A percentile compares a stretch with the other conserved stretches of the same genome.
phyloP scores from a whole-genome alignment of 225 moss, liverwort and hornwort genomes.

The Straminergon stramineum region DNA sequence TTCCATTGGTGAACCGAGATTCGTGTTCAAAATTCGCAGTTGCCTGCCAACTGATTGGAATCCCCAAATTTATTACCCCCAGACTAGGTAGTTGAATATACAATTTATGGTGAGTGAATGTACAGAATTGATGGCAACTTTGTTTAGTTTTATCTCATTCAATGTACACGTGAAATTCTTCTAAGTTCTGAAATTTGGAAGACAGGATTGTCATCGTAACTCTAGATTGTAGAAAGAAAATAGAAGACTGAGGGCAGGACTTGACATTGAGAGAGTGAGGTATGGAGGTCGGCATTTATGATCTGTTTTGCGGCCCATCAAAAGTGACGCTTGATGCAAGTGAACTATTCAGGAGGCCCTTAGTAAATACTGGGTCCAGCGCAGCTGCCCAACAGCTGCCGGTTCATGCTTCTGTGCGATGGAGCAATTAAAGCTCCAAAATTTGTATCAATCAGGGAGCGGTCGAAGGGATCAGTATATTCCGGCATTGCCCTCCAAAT shows the following conservation, averaged over 20 bases:
- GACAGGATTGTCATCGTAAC: not conserved
- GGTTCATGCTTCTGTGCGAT: not conserved
- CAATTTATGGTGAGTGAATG: not conserved
- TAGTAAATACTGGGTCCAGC: not conserved
- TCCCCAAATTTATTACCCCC: not conserved
- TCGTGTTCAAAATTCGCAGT: not conserved
- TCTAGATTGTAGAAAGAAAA: not conserved
- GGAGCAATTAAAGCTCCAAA: not conserved
- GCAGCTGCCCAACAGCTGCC: too few species aligned
- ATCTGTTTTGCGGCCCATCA: not conserved
- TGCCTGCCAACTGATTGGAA: not conserved
- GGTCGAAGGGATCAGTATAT: too few species aligned
- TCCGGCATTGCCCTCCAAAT: too few species aligned
- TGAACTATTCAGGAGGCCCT: not conserved
- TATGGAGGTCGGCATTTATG: not conserved
- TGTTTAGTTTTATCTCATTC: not conserved
- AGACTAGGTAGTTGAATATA: not conserved
- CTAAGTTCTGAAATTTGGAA: not conserved
- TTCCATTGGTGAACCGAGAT: not conserved
- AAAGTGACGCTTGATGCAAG: not conserved
- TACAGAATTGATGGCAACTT: not conserved
- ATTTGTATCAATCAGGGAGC: not conserved
- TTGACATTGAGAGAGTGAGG: not conserved
- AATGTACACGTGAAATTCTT: not conserved
- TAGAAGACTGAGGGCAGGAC: not conserved